Evolutionary conservation across 495 filamentous ascomycete species (phyloP).

Genomic region (Daldinia vernicosa): DNA sequence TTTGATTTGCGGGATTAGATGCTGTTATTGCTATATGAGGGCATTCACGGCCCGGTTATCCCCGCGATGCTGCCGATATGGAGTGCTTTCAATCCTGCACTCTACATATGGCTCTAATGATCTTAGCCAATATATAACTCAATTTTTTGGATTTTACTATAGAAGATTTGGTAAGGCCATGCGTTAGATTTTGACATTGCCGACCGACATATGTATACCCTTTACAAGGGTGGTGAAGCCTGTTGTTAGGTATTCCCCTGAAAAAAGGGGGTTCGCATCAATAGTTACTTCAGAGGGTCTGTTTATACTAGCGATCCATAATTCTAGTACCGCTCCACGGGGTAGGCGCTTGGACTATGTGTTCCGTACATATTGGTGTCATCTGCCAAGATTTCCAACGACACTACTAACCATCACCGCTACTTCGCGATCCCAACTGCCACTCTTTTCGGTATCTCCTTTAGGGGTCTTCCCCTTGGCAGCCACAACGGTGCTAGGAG

Average conservation of each 20-base stretch:
- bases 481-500: constrained; percentile 56
- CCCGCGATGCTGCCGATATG: constrained; percentile 7
- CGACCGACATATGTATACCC: neutral
- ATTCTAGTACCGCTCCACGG: neutral
- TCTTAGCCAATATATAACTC: neutral
- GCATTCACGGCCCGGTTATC: constrained; percentile 16
- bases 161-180: neutral
- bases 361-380: constrained; percentile 12
- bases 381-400: constrained; percentile 56
- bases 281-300: neutral
- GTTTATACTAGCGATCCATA: neutral
- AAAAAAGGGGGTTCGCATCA: neutral
- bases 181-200: neutral
- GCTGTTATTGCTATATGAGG: constrained; percentile 3
- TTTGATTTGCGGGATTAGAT: constrained; percentile 13
- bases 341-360: neutral
- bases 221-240: neutral
- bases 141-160: neutral
- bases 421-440: constrained; percentile 85
- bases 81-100: neutral
- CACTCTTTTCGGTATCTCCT: constrained; percentile 53
- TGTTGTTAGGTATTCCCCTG: neutral
- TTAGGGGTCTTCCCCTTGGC: constrained; percentile 51
- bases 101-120: neutral
- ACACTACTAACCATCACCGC: constrained; percentile 93